phyloP scores from a whole-genome alignment of 2,329 filamentous ascomycete genomes.

The Pseudogymnoascus sp. region DNA sequence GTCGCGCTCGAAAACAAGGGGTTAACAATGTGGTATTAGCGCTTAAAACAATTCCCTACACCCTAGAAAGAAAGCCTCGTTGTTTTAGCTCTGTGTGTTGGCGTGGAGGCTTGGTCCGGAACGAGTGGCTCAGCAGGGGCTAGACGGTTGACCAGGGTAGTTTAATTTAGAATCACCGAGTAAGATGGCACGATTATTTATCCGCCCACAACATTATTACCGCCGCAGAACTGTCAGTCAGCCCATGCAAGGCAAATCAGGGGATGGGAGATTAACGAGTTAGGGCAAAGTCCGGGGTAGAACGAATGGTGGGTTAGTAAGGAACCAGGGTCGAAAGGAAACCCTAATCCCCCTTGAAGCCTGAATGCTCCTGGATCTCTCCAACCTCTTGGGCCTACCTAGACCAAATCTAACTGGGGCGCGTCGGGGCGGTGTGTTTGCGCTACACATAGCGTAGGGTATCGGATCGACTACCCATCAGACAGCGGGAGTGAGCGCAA shows the following conservation, averaged over 20 bases:
- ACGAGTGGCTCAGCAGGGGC: neutral
- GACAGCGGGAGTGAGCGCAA: neutral
- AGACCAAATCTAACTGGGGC: neutral
- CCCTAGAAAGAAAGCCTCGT: neutral
- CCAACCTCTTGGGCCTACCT: neutral
- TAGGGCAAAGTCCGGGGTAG: neutral
- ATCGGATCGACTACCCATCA: neutral
- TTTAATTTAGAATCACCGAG: neutral
- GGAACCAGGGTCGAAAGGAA: neutral
- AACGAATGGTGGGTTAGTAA: neutral
- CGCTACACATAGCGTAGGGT: neutral
- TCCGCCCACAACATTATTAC: neutral
- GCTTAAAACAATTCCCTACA: neutral
- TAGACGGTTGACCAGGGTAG: neutral
- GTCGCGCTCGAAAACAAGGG: neutral
- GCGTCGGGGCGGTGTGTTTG: neutral
- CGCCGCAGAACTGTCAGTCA: neutral
- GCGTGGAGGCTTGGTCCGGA: neutral
- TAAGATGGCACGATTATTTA: slow-evolving; percentile 1
- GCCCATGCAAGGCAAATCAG: neutral
- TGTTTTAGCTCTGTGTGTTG: neutral
- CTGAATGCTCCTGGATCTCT: neutral
- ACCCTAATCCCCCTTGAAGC: neutral
- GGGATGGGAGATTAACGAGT: neutral
- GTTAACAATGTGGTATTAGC: neutral